Percentiles rank a stretch among this genome's conserved stretches.
phyloP scores from a whole-genome alignment of 306 rosid species.

The Senna siamea region DNA sequence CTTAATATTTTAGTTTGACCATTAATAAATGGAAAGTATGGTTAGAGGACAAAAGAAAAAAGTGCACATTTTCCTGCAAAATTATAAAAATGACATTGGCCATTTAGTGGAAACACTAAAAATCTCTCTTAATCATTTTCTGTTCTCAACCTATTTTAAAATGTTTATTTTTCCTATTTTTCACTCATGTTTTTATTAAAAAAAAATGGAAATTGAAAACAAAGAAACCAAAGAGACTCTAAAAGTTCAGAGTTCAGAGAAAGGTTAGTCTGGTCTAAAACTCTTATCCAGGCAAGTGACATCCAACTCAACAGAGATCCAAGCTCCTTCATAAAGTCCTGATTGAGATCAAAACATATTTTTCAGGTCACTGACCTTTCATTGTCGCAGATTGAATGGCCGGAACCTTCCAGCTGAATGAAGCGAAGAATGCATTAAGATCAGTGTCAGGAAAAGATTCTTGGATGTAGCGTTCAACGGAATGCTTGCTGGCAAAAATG shows the following conservation, averaged over 20 bases:
- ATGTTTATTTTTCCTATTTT: background rate
- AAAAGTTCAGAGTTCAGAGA: too few relatives aligned
- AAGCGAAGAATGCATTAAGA: conserved; percentile 3
- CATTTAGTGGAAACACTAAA: background rate
- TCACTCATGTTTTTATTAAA: background rate
- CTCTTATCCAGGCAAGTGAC: background rate
- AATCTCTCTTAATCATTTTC: background rate
- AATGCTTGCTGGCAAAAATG: conserved; percentile 5
- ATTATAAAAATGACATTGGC: background rate
- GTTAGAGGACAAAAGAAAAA: background rate
- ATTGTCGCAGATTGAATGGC: background rate
- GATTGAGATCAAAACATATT: background rate
- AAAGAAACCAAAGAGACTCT: background rate
- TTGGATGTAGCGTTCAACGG: background rate
- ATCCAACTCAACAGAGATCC: background rate
- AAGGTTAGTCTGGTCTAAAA: background rate
- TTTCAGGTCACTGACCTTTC: background rate
- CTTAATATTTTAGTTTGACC: too few relatives aligned
- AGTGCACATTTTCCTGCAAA: background rate
- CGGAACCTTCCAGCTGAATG: conserved; percentile 5
- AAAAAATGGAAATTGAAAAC: background rate
- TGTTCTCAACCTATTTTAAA: background rate
- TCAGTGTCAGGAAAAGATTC: conserved; percentile 7
- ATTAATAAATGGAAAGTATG: background rate
- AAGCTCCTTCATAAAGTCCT: background rate